These are phyloP conservation scores for Elongisporangium undulatum DNA, from an alignment of 352 stramenopile species.

Conservation along the genomic window DNA sequence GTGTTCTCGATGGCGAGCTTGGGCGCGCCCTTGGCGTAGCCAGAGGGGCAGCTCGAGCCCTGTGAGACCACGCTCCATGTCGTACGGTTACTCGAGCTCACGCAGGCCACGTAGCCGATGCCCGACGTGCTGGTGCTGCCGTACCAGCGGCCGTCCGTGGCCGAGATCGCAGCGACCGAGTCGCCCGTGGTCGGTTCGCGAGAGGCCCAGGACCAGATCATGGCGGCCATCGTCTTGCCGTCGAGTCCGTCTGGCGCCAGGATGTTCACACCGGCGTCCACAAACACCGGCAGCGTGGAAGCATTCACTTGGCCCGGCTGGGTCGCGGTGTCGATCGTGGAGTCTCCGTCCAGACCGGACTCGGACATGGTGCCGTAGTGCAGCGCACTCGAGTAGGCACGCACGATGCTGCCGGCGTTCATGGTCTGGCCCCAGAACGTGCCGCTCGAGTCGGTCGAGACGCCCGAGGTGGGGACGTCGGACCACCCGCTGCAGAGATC, in stretches of 20 bases:
- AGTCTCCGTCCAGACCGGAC: constrained; percentile 13
- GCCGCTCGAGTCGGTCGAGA: constrained; percentile 5
- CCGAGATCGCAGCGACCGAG: constrained; percentile 35
- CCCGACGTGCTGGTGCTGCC: constrained; percentile 28
- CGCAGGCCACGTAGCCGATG: constrained; percentile 53
- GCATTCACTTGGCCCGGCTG: constrained; percentile 25
- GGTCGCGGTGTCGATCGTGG: constrained; percentile 8
- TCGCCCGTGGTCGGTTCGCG: constrained; percentile 40
- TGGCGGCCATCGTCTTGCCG: constrained; percentile 32
- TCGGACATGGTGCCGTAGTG: constrained; percentile 54
- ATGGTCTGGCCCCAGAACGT: constrained; percentile 38
- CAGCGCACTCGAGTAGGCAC: constrained; percentile 37
- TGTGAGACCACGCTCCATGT: constrained; percentile 44
- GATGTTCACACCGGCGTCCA: constrained; percentile 57
- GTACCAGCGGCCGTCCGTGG: constrained; percentile 50
- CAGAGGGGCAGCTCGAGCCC: constrained; percentile 34
- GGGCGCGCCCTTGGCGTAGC: constrained; percentile 26
- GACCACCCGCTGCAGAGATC: constrained; percentile 39
- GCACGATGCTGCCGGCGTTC: constrained; percentile 41
- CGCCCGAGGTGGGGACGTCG: constrained; percentile 26
- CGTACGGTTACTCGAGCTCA: constrained; percentile 37
- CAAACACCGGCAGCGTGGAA: constrained; percentile 34
- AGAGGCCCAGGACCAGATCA: constrained; percentile 62
- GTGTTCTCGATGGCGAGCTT: constrained; percentile 46
- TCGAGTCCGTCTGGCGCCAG: constrained; percentile 55